These are phyloP conservation scores for Xylaria sp. DNA, from an alignment of 2,329 filamentous ascomycete species.

Conservation along the genomic window DNA sequence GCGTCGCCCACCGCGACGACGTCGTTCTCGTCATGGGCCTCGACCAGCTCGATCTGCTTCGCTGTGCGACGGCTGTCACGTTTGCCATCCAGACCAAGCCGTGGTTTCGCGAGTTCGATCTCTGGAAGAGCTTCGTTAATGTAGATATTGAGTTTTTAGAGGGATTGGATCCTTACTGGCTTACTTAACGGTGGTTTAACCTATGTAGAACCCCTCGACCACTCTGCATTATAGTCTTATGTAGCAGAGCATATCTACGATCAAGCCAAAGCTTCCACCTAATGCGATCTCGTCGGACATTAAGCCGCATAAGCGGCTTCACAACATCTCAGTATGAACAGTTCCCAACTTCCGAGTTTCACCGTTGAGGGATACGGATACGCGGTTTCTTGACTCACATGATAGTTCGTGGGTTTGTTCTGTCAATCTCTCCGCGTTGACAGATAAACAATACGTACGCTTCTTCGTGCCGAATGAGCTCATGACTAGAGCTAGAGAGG, in stretches of 20 bases:
- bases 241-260: too few relatives aligned
- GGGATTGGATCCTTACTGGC: constrained; percentile 53
- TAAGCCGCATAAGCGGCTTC: too few relatives aligned
- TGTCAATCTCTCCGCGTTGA: background rate
- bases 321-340: too few relatives aligned
- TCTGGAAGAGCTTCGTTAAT: constrained; percentile 62
- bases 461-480: constrained; percentile 11
- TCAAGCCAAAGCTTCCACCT: too few relatives aligned
- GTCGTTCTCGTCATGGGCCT: constrained; percentile 58
- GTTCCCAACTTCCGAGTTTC: too few relatives aligned
- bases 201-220: too few relatives aligned
- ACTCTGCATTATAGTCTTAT: too few relatives aligned
- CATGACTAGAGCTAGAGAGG: constrained; percentile 6
- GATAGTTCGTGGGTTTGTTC: constrained; percentile 9
- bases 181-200: constrained; percentile 44
- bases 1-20: constrained; percentile 55
- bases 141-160: constrained; percentile 58
- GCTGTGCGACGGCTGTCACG: constrained; percentile 52
- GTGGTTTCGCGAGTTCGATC: constrained; percentile 61
- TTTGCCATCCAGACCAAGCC: constrained; percentile 60
- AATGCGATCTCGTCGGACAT: too few relatives aligned
- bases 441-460: background rate
- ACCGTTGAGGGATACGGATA: too few relatives aligned
- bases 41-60: constrained; percentile 54
- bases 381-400: background rate